Evolutionary conservation across 345 rosid genomes (phyloP).

Genomic region (Hypericum perforatum): DNA sequence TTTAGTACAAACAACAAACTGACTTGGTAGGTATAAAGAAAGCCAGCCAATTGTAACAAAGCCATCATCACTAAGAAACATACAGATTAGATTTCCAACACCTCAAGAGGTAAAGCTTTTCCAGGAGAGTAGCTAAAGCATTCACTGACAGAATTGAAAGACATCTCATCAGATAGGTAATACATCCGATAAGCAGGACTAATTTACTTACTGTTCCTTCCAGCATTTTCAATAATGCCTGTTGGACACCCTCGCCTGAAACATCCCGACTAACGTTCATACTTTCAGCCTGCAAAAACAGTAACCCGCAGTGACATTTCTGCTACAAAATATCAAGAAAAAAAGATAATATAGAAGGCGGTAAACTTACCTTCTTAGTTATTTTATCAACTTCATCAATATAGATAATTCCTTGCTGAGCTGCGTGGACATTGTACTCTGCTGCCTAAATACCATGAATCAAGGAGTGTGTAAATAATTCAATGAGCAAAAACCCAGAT

Average conservation of each 20-base stretch:
- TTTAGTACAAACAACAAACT: too few species aligned
- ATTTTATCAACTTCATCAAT: conserved; percentile 98
- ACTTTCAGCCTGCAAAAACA: conserved; percentile 73
- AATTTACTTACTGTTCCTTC: conserved; percentile 87
- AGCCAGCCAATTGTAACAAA: too few species aligned
- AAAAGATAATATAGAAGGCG: background rate
- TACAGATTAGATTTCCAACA: too few species aligned
- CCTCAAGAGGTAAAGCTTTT: too few species aligned
- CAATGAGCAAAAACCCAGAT: background rate
- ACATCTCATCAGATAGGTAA: background rate
- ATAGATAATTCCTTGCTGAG: conserved; percentile 92
- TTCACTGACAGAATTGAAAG: conserved; percentile 3
- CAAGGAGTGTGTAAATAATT: background rate
- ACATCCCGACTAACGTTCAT: conserved; percentile 91
- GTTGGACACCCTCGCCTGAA: conserved; percentile 98
- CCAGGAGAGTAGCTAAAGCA: background rate
- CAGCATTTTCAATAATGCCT: conserved; percentile 84
- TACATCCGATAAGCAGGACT: conserved; percentile 2
- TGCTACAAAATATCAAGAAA: background rate
- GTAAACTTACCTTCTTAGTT: conserved; percentile 57
- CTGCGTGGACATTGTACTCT: conserved; percentile 89
- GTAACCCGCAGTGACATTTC: background rate
- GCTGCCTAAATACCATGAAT: conserved; percentile 47
- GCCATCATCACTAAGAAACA: too few species aligned
- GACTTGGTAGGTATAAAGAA: too few species aligned